Percentiles rank a stretch among this genome's conserved stretches.
These are phyloP conservation scores for Blepharisma stoltei DNA, from an alignment of 73 alveolate genomes.

Conservation along the genomic window DNA sequence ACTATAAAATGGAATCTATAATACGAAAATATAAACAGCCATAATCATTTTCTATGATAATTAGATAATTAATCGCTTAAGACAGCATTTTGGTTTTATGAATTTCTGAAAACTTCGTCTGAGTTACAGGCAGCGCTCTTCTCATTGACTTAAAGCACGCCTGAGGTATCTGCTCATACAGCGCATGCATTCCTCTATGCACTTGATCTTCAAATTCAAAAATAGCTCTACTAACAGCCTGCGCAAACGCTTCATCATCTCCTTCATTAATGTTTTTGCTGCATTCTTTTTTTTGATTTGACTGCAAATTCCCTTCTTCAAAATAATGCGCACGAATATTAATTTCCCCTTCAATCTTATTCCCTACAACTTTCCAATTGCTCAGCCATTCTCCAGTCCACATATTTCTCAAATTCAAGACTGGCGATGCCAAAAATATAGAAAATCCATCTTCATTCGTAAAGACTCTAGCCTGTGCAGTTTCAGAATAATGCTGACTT, in stretches of 20 bases:
- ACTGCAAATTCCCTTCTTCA: slow-evolving; percentile 33
- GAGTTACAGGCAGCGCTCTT: slow-evolving; percentile 28
- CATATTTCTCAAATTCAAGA: slow-evolving; percentile 6
- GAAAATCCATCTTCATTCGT: not conserved
- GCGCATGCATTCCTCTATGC: not conserved
- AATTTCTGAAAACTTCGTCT: not conserved
- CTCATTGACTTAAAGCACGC: slow-evolving; percentile 20
- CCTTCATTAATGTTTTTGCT: not conserved
- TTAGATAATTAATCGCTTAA: no score
- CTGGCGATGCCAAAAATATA: not conserved
- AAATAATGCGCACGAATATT: slow-evolving; percentile 15
- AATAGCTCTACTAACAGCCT: not conserved
- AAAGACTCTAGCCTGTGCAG: slow-evolving; percentile 18
- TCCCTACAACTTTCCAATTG: not conserved
- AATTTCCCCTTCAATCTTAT: slow-evolving; percentile 24
- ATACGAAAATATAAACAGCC: no score
- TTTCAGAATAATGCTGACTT: not conserved
- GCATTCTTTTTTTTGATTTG: not conserved
- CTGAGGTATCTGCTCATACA: slow-evolving; percentile 22
- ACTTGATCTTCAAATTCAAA: not conserved
- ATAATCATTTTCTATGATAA: no score
- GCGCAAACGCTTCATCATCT: not conserved
- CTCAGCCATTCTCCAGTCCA: slow-evolving; percentile 35
- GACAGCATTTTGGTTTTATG: not conserved
- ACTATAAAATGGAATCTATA: no score